A percentile compares a stretch with the other conserved stretches of the same genome.
These are phyloP conservation scores for Cichorium intybus DNA, from an alignment of 140 eudicot genomes.

Conservation along the genomic window DNA sequence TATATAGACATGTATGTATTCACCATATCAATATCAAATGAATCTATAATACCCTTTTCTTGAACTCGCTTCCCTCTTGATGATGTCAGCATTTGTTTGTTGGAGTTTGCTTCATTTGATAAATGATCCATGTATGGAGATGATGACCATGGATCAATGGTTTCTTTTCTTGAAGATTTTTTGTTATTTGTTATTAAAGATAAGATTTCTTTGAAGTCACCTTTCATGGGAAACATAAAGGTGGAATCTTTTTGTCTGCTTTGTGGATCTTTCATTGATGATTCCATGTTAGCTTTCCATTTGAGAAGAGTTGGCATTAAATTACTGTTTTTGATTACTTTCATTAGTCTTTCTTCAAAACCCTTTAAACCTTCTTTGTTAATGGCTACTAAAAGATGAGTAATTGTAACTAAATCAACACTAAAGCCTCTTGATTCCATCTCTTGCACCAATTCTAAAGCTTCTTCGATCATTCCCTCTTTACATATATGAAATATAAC, in stretches of 20 bases:
- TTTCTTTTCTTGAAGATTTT: conserved; percentile 8
- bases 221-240: conserved; percentile 61
- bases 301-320: conserved; percentile 49
- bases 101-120: conserved; percentile 47
- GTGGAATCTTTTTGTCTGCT: conserved; percentile 59
- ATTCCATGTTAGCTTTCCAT: conserved; percentile 87
- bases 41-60: conserved; percentile 44
- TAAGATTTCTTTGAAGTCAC: conserved; percentile 49
- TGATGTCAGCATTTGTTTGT: conserved; percentile 27
- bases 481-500: conserved; percentile 56
- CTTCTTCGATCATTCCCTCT: conserved; percentile 64
- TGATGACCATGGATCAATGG: conserved; percentile 74
- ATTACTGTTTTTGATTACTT: conserved; percentile 58
- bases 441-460: conserved; percentile 71
- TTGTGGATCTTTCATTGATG: conserved; percentile 46
- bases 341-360: conserved; percentile 58
- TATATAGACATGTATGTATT: conserved; percentile 83
- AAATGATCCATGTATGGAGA: conserved; percentile 80
- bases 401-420: conserved; percentile 81
- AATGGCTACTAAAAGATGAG: conserved; percentile 60
- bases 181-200: conserved; percentile 20
- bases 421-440: conserved; percentile 85
- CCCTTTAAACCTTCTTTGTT: conserved; percentile 59
- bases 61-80: conserved; percentile 62
- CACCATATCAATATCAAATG: conserved; percentile 85